Evolutionary conservation across 225 moss, liverwort and hornwort species (phyloP), one percentile per base, ranked within the genome.

Genomic region (Takakia lepidozioides): DNA sequence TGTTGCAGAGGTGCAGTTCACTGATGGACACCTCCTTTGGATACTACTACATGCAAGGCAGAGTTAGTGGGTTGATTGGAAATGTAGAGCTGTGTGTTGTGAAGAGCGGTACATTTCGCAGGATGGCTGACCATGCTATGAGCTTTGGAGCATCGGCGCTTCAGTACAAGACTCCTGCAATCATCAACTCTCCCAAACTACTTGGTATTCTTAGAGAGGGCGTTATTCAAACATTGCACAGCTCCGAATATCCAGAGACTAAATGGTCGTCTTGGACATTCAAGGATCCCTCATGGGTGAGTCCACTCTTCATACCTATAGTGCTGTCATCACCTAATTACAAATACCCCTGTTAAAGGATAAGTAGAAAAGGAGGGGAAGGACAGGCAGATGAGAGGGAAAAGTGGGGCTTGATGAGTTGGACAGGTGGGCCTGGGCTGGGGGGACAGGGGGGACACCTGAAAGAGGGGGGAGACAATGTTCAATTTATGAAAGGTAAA

Each of bases 1-100:
- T 82, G 69, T 64, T 84, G 55, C 58, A 14, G 5, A 46, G 44
- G 5, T 65, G 72, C 42, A 64, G 68, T 10, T 36, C 26, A 19
- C 7, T 18, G 19, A 57, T 73, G 11, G 68, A 73, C 35, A 60
- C 41, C 24, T 77, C 68, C 2, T 65, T 73, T 58, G 65, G 55
- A 14, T 21, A 49, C 5, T 19, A 4, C 1, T 69, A 69, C 40
- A 62, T 29, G 58, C 10, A 1, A 15, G 72, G 77, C 2, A 38
- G 77, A 50, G 65, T 58, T 19, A 61, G 30, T 0, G 23, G 46
- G 37, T 50, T 51, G 25, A 72, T 78, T 25, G 68, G 58, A 7
- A 38, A 54, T 0, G 43, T 69, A 54, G 63, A 73, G 58, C 54
- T 69, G 52, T 61, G 17, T 10, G 42, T 58, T 16, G 61, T 73